A percentile compares a stretch with the other conserved stretches of the same genome.
Evolutionary conservation across 148 eudicot genomes (phyloP).

Genomic region (Linanthus parryae): DNA sequence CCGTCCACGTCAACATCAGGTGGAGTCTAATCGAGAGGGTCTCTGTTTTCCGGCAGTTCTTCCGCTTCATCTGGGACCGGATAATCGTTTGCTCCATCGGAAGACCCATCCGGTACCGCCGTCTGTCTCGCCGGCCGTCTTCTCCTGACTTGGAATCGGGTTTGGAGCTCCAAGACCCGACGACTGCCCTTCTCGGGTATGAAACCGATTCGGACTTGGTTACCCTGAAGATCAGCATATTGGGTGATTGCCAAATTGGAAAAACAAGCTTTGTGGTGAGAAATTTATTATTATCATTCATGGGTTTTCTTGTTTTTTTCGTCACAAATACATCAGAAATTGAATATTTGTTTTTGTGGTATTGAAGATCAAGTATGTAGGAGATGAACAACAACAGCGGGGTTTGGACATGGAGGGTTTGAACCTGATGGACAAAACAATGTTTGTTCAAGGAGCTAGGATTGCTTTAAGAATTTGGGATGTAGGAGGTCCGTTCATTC

Average conservation of each 20-base stretch:
- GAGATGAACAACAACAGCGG: slow-evolving; percentile 70
- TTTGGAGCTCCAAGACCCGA: slow-evolving; percentile 8
- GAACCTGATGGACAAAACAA: slow-evolving; percentile 71
- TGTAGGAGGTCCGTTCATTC: slow-evolving; percentile 58
- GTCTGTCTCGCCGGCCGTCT: slow-evolving; percentile 19
- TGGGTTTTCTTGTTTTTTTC: background rate
- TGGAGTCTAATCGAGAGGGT: slow-evolving; percentile 31
- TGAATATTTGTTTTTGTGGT: background rate
- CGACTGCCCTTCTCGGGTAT: slow-evolving; percentile 21
- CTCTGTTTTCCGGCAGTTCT: slow-evolving; percentile 32
- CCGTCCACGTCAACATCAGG: slow-evolving; percentile 36
- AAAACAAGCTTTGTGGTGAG: slow-evolving; percentile 85
- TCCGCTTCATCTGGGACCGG: slow-evolving; percentile 52
- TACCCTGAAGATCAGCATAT: slow-evolving; percentile 51
- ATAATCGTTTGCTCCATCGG: slow-evolving; percentile 43
- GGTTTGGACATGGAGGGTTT: slow-evolving; percentile 69
- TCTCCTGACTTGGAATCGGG: slow-evolving; percentile 21
- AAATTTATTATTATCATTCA: background rate
- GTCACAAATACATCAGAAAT: background rate
- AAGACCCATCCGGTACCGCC: slow-evolving; percentile 25
- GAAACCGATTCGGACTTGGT: slow-evolving; percentile 82
- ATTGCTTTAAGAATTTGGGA: slow-evolving; percentile 92
- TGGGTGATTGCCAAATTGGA: slow-evolving; percentile 74
- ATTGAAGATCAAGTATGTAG: slow-evolving; percentile 74
- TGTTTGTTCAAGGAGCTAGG: slow-evolving; percentile 60